Conservation (phyloP, 257 asterid species). For the Fraxinus excelsior region DNA sequence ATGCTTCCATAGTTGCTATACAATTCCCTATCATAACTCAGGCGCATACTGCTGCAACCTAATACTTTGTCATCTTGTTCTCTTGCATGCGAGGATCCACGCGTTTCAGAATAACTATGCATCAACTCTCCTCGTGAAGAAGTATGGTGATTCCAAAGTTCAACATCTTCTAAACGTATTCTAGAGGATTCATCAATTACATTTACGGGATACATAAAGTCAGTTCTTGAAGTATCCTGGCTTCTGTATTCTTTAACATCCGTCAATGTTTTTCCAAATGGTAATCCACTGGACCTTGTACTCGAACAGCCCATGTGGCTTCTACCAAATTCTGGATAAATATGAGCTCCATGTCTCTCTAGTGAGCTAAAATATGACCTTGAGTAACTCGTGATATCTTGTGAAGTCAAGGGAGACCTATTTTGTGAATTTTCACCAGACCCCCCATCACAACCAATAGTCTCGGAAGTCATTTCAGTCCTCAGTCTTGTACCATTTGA, state of each 20-base stretch:
- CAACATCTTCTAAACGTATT: conserved; percentile 35
- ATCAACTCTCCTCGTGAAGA: conserved; percentile 17
- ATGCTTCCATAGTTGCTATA: conserved; percentile 35
- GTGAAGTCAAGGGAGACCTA: conserved; percentile 37
- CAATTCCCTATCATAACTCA: conserved; percentile 31
- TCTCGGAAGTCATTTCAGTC: conserved; percentile 33
- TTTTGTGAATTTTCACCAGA: conserved; percentile 32
- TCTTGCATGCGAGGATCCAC: conserved; percentile 28
- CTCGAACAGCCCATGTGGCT: conserved; percentile 21
- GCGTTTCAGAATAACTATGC: conserved; percentile 29
- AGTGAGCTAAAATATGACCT: conserved; percentile 37
- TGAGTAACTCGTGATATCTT: conserved; percentile 40
- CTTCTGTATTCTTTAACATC: conserved; percentile 38
- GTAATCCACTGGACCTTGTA: conserved; percentile 30
- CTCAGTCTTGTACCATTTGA: conserved; percentile 29
- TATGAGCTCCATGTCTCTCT: conserved; percentile 34
- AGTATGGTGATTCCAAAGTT: conserved; percentile 37
- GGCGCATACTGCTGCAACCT: conserved; percentile 38
- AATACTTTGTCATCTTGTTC: conserved; percentile 37
- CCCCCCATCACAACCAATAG: conserved; percentile 33
- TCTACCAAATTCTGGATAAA: conserved; percentile 36
- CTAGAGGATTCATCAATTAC: conserved; percentile 38
- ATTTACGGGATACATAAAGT: conserved; percentile 18
- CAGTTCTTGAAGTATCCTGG: conserved; percentile 36
- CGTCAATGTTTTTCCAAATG: conserved; percentile 22